Conservation (phyloP, 139 green algal species). For the Haematococcus lacustris region DNA sequence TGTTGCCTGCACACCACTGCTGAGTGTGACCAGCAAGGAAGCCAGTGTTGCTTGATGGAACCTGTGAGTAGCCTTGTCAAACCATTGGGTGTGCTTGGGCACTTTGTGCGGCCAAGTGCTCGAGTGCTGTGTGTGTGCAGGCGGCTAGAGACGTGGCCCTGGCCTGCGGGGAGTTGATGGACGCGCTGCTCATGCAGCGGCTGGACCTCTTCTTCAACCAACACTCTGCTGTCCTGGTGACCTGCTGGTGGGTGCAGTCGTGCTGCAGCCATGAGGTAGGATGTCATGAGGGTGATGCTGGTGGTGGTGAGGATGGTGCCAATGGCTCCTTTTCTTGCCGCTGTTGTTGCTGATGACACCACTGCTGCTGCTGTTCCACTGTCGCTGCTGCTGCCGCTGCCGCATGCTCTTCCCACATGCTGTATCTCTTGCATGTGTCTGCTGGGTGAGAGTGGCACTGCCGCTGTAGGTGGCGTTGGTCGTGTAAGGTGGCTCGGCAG, state of each 20-base stretch:
- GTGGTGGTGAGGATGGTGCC: not conserved
- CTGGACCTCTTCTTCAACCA: not conserved
- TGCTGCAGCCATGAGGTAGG: not conserved
- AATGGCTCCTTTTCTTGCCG: not conserved
- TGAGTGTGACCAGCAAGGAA: not conserved
- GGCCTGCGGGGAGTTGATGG: not conserved
- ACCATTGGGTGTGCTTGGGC: not conserved
- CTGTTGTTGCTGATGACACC: too few species aligned
- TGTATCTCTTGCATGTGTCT: too few species aligned
- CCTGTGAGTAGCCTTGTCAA: not conserved
- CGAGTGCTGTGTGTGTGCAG: not conserved
- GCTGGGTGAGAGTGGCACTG: too few species aligned
- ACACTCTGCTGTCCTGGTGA: not conserved
- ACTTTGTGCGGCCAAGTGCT: not conserved
- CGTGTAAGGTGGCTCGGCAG: too few species aligned
- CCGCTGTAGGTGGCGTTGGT: too few species aligned
- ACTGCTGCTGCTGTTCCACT: too few species aligned
- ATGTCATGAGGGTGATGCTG: not conserved
- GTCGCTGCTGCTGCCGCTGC: too few species aligned
- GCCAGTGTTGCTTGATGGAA: not conserved
- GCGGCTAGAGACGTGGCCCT: not conserved
- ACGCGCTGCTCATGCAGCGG: not conserved
- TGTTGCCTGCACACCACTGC: not conserved
- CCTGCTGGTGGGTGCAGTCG: not conserved
- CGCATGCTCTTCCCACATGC: too few species aligned